These are phyloP conservation scores for Xerocomus potaroensis DNA, from an alignment of 768 basidiomycete genomes.

Conservation along the genomic window DNA sequence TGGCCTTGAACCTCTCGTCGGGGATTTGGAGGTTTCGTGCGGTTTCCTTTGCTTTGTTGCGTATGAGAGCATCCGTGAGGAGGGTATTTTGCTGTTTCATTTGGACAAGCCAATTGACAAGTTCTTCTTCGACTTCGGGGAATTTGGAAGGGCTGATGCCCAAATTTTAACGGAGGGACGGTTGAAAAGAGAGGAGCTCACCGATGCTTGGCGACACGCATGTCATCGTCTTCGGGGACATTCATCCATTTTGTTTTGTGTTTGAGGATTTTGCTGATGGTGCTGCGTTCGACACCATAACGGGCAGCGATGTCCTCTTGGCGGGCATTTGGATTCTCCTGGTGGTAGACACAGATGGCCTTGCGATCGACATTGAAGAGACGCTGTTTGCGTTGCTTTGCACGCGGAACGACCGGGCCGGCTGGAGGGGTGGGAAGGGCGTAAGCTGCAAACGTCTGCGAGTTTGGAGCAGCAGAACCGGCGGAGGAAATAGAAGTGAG, in stretches of 20 bases:
- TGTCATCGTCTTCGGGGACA: constrained; percentile 53
- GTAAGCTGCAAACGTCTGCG: constrained; percentile 28
- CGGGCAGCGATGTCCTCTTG: constrained; percentile 80
- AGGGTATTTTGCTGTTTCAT: constrained; percentile 43
- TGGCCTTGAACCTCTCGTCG: constrained; percentile 84
- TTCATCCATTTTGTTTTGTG: constrained; percentile 79
- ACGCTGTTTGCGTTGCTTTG: constrained; percentile 65
- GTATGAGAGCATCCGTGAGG: constrained; percentile 63
- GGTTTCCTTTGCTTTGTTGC: constrained; percentile 63
- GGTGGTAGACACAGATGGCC: constrained; percentile 65
- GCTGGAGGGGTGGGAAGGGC: constrained; percentile 27
- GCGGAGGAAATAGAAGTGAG: constrained; percentile 50
- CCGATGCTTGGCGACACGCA: constrained; percentile 69
- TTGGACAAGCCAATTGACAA: constrained; percentile 57
- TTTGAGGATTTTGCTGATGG: constrained; percentile 91
- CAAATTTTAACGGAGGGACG: constrained; percentile 5
- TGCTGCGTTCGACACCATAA: constrained; percentile 84
- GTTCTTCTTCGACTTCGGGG: constrained; percentile 65
- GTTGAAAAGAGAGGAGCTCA: constrained; percentile 25
- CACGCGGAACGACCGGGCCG: constrained; percentile 30
- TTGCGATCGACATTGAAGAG: constrained; percentile 73
- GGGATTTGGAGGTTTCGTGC: constrained; percentile 52
- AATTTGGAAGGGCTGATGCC: constrained; percentile 73
- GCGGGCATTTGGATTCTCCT: constrained; percentile 59
- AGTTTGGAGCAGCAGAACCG: constrained; percentile 27